Conservation (phyloP, 2,329 filamentous ascomycete species). For the Metarhizium album region DNA sequence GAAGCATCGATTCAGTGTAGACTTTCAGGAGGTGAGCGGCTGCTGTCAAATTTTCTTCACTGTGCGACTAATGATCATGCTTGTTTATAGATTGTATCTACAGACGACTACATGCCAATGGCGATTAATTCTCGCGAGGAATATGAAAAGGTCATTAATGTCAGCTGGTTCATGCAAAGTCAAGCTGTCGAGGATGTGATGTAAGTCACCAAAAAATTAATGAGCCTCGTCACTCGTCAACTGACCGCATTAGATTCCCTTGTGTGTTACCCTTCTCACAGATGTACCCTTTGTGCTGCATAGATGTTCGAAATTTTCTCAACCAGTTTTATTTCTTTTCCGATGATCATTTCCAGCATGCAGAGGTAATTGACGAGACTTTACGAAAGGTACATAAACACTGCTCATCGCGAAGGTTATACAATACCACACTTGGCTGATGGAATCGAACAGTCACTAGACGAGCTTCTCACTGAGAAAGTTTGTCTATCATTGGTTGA, state of each 20-base stretch:
- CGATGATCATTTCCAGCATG: slow-evolving; percentile 89
- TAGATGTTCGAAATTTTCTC: slow-evolving; percentile 93
- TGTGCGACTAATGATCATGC: background rate
- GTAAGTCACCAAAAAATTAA: slow-evolving; percentile 33
- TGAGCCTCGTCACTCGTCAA: background rate
- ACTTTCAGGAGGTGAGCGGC: slow-evolving; percentile 70
- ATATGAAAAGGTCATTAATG: slow-evolving; percentile 90
- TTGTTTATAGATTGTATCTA: slow-evolving; percentile 55
- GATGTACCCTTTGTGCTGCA: slow-evolving; percentile 98
- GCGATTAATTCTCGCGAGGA: slow-evolving; percentile 82
- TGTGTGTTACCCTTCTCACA: slow-evolving; percentile 96
- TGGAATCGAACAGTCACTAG: slow-evolving; percentile 55
- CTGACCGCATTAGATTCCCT: slow-evolving; percentile 55
- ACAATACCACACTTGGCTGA: background rate
- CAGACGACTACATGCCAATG: slow-evolving; percentile 99
- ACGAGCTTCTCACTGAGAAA: slow-evolving; percentile 84
- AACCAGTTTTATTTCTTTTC: slow-evolving; percentile 98
- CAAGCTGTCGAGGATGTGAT: slow-evolving; percentile 63
- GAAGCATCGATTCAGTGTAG: slow-evolving; percentile 83
- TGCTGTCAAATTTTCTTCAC: background rate
- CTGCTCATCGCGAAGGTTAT: background rate
- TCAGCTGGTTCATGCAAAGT: slow-evolving; percentile 91
- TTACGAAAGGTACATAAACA: slow-evolving; percentile 53
- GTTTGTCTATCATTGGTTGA: slow-evolving; percentile 88
- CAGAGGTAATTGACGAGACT: slow-evolving; percentile 81